These are phyloP conservation scores for Chamaecyparis obtusa DNA, from an alignment of 75 land plant species.

Conservation along the genomic window DNA sequence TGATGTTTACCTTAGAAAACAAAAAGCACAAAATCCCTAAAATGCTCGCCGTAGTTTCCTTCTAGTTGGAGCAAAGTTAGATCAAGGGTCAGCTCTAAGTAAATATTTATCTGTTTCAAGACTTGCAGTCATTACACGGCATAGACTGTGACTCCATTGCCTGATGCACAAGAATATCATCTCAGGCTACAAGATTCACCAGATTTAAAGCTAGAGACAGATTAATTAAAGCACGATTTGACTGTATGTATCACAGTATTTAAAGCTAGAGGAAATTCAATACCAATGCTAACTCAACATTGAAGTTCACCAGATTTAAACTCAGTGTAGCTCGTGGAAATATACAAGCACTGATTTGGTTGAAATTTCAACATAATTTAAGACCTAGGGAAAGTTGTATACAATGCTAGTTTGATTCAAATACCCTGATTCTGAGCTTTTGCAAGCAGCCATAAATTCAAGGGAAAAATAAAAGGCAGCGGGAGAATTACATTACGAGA, in stretches of 20 bases:
- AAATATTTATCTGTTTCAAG: background rate
- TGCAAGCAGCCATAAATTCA: background rate
- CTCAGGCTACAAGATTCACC: background rate
- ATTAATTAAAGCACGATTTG: background rate
- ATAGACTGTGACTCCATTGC: background rate
- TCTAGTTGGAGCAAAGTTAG: background rate
- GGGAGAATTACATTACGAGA: conserved; percentile 51
- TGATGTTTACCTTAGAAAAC: background rate
- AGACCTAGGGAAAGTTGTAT: background rate
- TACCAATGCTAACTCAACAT: background rate
- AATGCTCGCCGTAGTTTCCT: background rate
- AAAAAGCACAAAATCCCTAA: background rate
- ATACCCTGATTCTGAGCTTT: background rate
- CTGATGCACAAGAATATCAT: background rate
- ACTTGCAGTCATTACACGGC: background rate
- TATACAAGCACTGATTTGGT: background rate
- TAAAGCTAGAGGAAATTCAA: background rate
- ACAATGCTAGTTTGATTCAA: background rate
- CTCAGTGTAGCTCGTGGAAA: background rate
- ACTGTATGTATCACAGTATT: background rate
- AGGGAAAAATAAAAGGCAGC: too few relatives aligned
- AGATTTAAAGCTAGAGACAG: background rate
- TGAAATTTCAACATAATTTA: background rate
- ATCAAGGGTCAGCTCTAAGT: background rate
- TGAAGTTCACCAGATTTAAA: background rate